A percentile compares a stretch with the other conserved stretches of the same genome.
phyloP scores from a whole-genome alignment of 1,284 basidiomycete genomes.

The Austroboletus rostrupii region DNA sequence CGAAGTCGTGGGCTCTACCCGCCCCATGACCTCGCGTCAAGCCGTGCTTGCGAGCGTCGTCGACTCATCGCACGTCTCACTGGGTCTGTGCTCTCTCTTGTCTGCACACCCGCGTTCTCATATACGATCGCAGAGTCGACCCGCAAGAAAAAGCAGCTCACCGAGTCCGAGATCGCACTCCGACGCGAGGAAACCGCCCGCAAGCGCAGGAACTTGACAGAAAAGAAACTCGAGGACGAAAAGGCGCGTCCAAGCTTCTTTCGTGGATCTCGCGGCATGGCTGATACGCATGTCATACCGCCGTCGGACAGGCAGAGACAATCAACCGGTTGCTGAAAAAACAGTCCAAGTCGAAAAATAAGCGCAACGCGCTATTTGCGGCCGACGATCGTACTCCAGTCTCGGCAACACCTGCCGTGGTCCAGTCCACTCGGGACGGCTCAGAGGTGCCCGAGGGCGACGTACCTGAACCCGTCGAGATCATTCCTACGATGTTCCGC shows the following conservation, averaged over 20 bases:
- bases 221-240: constrained; percentile 90
- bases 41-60: constrained; percentile 67
- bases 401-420: constrained; percentile 28
- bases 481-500: constrained; percentile 53
- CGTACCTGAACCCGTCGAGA: constrained; percentile 30
- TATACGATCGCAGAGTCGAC: constrained; percentile 40
- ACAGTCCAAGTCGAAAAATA: constrained; percentile 68
- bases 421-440: constrained; percentile 28
- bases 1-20: constrained; percentile 33
- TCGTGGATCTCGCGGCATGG: neutral
- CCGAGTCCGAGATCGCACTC: constrained; percentile 78
- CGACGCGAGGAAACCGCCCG: constrained; percentile 83
- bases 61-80: constrained; percentile 61
- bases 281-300: neutral
- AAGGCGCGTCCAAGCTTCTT: constrained; percentile 52
- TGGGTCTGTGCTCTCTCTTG: constrained; percentile 1
- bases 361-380: constrained; percentile 50
- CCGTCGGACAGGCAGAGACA: constrained; percentile 60
- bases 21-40: constrained; percentile 67
- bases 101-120: neutral
- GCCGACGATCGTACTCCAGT: constrained; percentile 43
- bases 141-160: constrained; percentile 74
- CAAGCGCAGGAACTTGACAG: constrained; percentile 79
- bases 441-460: constrained; percentile 32
- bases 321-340: constrained; percentile 91